These are phyloP conservation scores for Encephalitozoon intestinalis DNA, from an alignment of 371 early-diverging fungal genomes.

Conservation along the genomic window DNA sequence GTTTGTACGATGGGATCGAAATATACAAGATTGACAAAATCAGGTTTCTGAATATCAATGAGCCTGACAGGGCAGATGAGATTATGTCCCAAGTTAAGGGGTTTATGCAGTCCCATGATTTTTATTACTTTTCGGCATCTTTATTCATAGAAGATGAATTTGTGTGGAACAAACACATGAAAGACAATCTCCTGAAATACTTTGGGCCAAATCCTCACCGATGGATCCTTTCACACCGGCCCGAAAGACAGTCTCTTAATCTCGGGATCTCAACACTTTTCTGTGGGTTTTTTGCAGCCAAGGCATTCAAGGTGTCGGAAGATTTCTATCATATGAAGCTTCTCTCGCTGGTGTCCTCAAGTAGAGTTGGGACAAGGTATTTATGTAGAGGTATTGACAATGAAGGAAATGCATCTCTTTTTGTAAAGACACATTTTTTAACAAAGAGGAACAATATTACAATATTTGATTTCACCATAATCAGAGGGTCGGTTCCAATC, in stretches of 20 bases:
- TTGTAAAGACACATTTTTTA: constrained; percentile 48
- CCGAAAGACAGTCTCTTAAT: background rate
- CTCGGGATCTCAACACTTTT: constrained; percentile 12
- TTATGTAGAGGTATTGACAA: constrained; percentile 47
- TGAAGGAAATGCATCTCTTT: constrained; percentile 51
- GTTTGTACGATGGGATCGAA: background rate
- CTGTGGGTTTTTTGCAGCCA: constrained; percentile 37
- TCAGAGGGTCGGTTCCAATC: constrained; percentile 52
- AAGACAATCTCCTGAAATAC: background rate
- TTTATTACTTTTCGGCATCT: constrained; percentile 19
- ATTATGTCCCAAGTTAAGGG: constrained; percentile 15
- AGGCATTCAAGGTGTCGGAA: background rate
- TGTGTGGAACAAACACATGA: constrained; percentile 44
- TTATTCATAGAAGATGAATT: constrained; percentile 30
- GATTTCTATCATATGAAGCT: constrained; percentile 23
- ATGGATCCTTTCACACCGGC: background rate
- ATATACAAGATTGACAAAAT: constrained; percentile 32
- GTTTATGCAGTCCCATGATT: constrained; percentile 31
- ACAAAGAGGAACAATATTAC: constrained; percentile 5
- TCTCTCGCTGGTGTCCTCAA: constrained; percentile 44
- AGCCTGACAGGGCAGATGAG: background rate
- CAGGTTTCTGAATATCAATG: constrained; percentile 4
- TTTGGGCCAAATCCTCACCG: background rate
- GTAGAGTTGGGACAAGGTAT: constrained; percentile 50
- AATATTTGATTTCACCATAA: constrained; percentile 26